Base-by-base conservation (phyloP, 805 yeast species). In the Candida ortonii region DNA sequence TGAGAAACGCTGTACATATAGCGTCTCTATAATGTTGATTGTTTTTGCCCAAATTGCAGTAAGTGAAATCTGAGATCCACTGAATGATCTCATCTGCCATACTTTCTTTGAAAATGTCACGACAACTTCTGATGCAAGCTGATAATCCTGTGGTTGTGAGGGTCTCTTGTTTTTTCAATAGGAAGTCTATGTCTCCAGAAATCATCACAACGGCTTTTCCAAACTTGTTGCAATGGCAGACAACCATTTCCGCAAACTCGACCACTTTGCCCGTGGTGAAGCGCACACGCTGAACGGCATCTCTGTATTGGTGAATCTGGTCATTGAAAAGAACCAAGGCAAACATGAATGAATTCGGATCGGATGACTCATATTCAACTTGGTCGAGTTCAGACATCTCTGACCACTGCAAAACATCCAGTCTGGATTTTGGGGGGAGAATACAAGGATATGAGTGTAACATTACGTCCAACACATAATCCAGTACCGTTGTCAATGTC, bases 81-180 rank as follows among this genome's bases (percentile, higher is more conserved):
- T 55, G 48, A 6, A 84, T 53, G 13, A 86, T 76, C 41, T 80
- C 87, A 25, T 74, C 79, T 46, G 83, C 79, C 84, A 84, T 78
- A 38, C 83, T 89, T 52, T 87, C 95, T 33, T 93, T 65, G 52
- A 84, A 81, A 6, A 74, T 62, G 50, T 86, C 95, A 37, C 88
- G 64, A 12, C 76, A 67, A 33, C 79, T 73, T 36, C 86, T 62
- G 11, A 87, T 78, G 30, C 84, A 72, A 1, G 81, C 70, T 2
- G 80, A 72, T 13, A 84, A 62, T 0, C 88, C 88, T 0, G 86
- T 79, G 0, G 77, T 61, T 15, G 75, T 72, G 19, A 86, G 57
- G 3, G 69, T 61, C n/a, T 62, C 61, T 47, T 82, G 82, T 22
- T 80, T 65, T 23, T 67, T 73, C 23, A 74, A 39, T 22, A 86